Base-by-base conservation (phyloP, 2,329 filamentous ascomycete species). In the Alternaria arborescens region DNA sequence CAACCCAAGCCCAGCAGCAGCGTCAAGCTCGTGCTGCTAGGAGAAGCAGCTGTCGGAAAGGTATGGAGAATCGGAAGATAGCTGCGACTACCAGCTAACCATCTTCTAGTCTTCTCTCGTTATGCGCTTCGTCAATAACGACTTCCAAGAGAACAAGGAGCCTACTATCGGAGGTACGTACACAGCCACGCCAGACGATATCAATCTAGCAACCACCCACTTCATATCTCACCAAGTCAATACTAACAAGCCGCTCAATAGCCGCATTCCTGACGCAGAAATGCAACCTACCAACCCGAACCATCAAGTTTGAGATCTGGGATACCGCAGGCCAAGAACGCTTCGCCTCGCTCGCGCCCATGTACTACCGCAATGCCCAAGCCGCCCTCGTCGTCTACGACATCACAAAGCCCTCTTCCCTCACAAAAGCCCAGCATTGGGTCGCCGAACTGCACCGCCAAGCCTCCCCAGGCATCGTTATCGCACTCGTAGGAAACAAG, bases 141-240 rank as follows among this genome's bases (percentile, higher is more conserved):
- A 98, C 82, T 99, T 99, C 77, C 95, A 99, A 84, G 95, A 98
- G 83, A 98, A 98, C 83, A 98, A 98, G 85, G 95, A 99, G 81
- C 95, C 95, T 64, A 99, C 95, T 68, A 99, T 99, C 82, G 95
- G 95, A 86, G 93, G 93, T 96, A 86, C 68, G 86, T 81, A 56
- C 32, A 41, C 43, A 43, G 22, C 53, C 46, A 41, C 52, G 16
- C 32, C 22, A 7, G 14, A 40, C n/a, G 22, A 40, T 32, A 24
- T 14, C 20, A 20, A 28, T 18, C 11, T 11, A 43, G 6, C 43
- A 11, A 48, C 20, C 16, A 51, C 14, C 24, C 12, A 10, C n/a
- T 18, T 12, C 30, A 1, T 11, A 16, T 30, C 16, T 14, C 24
- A 10, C 28, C 3, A 8, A 18, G 26, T 26, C 2, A 36, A 41